These are phyloP conservation scores for Amylocarpus encephaloides DNA, from an alignment of 2,329 filamentous ascomycete genomes.

Conservation along the genomic window DNA sequence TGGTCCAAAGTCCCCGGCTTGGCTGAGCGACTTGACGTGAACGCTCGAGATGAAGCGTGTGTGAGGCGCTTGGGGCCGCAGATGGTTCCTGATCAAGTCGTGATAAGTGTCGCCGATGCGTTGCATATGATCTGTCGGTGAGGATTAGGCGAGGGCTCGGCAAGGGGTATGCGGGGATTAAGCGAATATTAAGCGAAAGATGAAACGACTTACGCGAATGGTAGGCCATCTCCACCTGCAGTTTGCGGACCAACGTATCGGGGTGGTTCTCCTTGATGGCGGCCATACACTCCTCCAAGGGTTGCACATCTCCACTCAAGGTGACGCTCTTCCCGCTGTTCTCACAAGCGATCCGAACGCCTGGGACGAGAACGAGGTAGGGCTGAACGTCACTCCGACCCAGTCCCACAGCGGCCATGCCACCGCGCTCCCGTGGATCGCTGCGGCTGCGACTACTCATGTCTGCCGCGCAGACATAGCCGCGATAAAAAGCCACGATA, in stretches of 20 bases:
- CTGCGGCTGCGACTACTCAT: no score
- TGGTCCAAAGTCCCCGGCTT: background rate
- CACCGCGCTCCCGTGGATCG: no score
- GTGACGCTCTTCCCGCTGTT: slow-evolving; percentile 27
- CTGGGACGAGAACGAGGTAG: no score
- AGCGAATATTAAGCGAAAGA: background rate
- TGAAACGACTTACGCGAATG: background rate
- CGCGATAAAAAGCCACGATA: slow-evolving; percentile 40
- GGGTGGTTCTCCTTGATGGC: slow-evolving; percentile 4
- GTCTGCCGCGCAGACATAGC: slow-evolving; percentile 21
- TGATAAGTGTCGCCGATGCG: background rate
- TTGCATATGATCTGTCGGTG: background rate
- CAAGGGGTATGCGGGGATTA: background rate
- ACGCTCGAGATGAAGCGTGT: slow-evolving; percentile 1
- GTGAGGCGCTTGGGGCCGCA: background rate
- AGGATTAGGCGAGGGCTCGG: background rate
- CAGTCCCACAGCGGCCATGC: slow-evolving; percentile 13
- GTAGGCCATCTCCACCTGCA: slow-evolving; percentile 16
- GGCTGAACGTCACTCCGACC: no score
- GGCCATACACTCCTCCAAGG: slow-evolving; percentile 9
- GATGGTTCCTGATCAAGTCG: background rate
- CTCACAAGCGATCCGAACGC: no score
- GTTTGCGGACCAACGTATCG: slow-evolving; percentile 14
- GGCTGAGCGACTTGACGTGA: background rate
- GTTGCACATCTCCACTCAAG: slow-evolving; percentile 24